Base-by-base conservation (phyloP, 352 stramenopile species). In the Pythium myriotylum region DNA sequence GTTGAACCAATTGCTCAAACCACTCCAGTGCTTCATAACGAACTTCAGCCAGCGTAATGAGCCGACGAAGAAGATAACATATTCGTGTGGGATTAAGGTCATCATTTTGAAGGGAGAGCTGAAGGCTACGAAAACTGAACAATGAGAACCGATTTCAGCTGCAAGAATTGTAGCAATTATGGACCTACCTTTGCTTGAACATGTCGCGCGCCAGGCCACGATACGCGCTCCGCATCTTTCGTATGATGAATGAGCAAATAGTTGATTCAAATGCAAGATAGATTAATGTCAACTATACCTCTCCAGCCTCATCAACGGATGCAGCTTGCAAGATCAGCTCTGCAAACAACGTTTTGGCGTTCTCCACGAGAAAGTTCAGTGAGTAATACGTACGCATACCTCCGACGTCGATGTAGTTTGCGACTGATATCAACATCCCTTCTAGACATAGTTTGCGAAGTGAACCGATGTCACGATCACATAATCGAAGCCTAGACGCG, bases 1-100 rank as follows among this genome's bases (percentile, higher is more conserved):
- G 64, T 48, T 91, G 77, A 45, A 88, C 33, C 13, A 92, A 59
- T 57, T 92, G 84, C 42, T 82, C 66, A 26, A 91, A 79, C 72
- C 76, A 92, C 40, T 89, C 77, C 13, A 79, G 64, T 29, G 68
- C 71, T 22, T 60, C 53, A 8, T 58, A 6, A 26, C 81, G 86
- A 13, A 72, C 69, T 53, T 86, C 70, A 17, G 81, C 69, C 13
- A 91, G 67, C 16, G 54, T 71, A 32, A 90, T 74, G 17, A 91
- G 62, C 4, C 79, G 78, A 26, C 84, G 81, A 52, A 93, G 77
- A 17, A 91, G 26, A 56, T 89, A 90, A 53, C 73, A 72, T 4
- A 93, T 40, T 24, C 71, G 76, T 45, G 29, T 61, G 19, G 71
- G 19, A 26, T 77, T 61, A 23, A 74, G 60, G 2, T 51, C 33